Base-by-base conservation (phyloP, 2,329 filamentous ascomycete genomes). In the Aspergillus novofumigatus region DNA sequence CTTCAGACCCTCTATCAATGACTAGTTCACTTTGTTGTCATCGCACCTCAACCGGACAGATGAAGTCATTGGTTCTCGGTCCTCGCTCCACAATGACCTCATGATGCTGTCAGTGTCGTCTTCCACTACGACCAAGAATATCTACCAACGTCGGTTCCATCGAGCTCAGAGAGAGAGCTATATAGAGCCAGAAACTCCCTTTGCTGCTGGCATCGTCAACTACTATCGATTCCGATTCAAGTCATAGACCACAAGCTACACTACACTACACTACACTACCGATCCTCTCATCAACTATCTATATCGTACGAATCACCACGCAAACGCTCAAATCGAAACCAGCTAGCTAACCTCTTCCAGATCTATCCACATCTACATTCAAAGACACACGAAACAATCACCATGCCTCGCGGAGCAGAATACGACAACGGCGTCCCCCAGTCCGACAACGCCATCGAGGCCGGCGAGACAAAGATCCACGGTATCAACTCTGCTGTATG, bases 391-490 rank as follows among this genome's bases (percentile, higher is more conserved):
- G 56, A 10, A 52, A 53, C n/a, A n/a, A n/a, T n/a, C n/a, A 55
- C 57, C 67, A 72, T 77, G 74, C 68, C 71, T 65, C 74, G 74
- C 65, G 73, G 74, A 63, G 72, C 72, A 49, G 69, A 75, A 25
- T 76, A 66, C 66, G 72, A 73, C 61, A 66, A 75, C 62, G 68
- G 66, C 52, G n/a, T 71, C 52, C 67, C 67, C 52, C 73, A 74
- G 54, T 69, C 68, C 62, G 72, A 77, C 64, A 77, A 76, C 66
- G 57, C 74, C 49, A 69, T 77, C 41, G 70, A 72, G 25, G 60
- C 62, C 51, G 72, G 69, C 21, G 32, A 65, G 32, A 71, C 60
- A 48, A 72, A 73, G 60, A 67, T 65, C 52, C 74, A 76, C 62
- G 74, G 74, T 32, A 65, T 60, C 29, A 69, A 68, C 55, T 54